These are phyloP conservation scores for Ballota nigra DNA, from an alignment of 257 asterid species.

Conservation along the genomic window DNA sequence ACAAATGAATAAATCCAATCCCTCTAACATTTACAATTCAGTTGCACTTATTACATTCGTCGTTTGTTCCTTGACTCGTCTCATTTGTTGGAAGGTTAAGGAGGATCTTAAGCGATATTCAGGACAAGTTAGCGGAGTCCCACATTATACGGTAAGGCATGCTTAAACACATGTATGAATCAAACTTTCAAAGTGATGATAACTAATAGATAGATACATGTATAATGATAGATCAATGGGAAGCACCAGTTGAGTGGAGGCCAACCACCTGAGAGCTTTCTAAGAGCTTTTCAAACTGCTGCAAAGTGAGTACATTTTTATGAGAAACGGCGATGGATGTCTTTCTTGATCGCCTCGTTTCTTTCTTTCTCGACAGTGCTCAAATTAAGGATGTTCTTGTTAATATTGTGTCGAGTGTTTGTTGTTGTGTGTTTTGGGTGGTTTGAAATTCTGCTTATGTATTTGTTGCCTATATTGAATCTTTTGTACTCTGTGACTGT, in stretches of 20 bases:
- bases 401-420: neutral
- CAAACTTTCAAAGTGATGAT: neutral
- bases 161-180: neutral
- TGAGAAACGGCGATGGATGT: neutral
- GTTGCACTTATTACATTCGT: neutral
- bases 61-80: neutral
- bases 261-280: constrained; percentile 72
- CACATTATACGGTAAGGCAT: constrained; percentile 61
- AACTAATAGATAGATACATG: neutral
- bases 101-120: constrained; percentile 58
- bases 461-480: neutral
- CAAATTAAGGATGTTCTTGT: neutral
- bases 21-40: too few species aligned
- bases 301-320: constrained; percentile 23
- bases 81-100: constrained; percentile 39
- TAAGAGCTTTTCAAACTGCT: constrained; percentile 51
- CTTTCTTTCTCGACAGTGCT: neutral
- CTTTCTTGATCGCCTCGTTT: neutral
- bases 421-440: neutral
- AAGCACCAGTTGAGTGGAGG: constrained; percentile 72
- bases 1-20: neutral
- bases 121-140: constrained; percentile 58
- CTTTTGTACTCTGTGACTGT: neutral
- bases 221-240: constrained; percentile 55
- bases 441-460: neutral